Percentiles rank a stretch among this genome's conserved stretches.
Conservation (phyloP, 495 filamentous ascomycete species). For the Podospora bellae-mahoneyi region DNA sequence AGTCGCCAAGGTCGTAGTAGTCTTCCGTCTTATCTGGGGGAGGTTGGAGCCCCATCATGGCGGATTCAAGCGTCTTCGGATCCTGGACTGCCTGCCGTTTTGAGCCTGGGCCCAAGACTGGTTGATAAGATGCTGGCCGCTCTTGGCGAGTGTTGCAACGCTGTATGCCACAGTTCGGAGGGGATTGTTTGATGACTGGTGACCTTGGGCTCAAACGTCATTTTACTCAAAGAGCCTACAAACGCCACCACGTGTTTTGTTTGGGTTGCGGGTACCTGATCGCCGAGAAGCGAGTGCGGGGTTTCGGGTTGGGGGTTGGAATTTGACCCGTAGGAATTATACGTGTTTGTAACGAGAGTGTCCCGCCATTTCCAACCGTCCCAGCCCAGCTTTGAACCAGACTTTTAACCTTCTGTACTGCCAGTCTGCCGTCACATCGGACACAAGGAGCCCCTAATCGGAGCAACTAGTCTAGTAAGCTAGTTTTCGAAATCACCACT, state of each 20-base stretch:
- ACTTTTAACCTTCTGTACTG: background rate
- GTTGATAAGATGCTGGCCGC: background rate
- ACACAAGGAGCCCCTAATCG: background rate
- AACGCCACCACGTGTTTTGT: background rate
- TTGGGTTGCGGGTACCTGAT: background rate
- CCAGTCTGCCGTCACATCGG: background rate
- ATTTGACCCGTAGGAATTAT: too few relatives aligned
- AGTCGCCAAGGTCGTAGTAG: conserved; percentile 60
- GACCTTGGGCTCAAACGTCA: background rate
- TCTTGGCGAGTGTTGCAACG: conserved; percentile 2
- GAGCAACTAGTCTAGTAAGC: conserved; percentile 1
- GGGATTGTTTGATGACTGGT: background rate
- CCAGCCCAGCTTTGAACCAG: background rate
- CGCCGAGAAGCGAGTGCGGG: background rate
- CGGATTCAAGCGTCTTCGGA: background rate
- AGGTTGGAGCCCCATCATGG: background rate
- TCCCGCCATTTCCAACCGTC: background rate
- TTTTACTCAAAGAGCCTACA: background rate
- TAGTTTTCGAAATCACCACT: background rate
- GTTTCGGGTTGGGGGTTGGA: background rate
- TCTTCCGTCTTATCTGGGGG: background rate
- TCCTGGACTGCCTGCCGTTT: background rate
- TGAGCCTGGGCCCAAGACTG: background rate
- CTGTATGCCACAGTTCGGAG: background rate
- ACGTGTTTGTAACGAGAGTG: background rate